Conservation (phyloP, 2,329 filamentous ascomycete species). For the Cordyceps cicadae region DNA sequence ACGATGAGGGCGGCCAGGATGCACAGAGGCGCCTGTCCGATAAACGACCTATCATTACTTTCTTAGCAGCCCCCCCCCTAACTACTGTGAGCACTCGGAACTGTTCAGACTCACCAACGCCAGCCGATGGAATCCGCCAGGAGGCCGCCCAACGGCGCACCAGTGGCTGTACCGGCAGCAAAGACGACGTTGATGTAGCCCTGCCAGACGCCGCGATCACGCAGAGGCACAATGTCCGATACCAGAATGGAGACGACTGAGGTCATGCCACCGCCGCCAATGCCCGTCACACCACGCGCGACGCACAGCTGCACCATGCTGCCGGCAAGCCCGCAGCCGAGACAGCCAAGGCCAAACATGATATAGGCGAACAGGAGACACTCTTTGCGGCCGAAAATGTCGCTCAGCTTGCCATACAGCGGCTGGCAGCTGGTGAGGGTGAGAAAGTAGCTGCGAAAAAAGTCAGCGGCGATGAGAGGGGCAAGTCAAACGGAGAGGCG, state of each 20-base stretch:
- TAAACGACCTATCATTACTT: conserved; percentile 49
- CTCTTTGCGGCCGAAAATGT: conserved; percentile 62
- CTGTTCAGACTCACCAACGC: conserved; percentile 50
- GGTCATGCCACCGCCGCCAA: conserved; percentile 66
- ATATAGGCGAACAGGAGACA: conserved; percentile 56
- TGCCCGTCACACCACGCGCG: conserved; percentile 43
- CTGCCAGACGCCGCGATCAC: conserved; percentile 66
- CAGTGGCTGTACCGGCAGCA: conserved; percentile 57
- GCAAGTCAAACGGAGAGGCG: neutral
- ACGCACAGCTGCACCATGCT: conserved; percentile 58
- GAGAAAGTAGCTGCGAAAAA: conserved; percentile 51
- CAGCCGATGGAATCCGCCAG: conserved; percentile 67
- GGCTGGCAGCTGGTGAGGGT: conserved; percentile 70
- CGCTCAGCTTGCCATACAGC: conserved; percentile 61
- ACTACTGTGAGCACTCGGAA: neutral
- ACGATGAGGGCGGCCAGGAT: conserved; percentile 57
- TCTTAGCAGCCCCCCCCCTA: neutral
- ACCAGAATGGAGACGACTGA: conserved; percentile 61
- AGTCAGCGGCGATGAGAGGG: neutral
- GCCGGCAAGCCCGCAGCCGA: conserved; percentile 54
- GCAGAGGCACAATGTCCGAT: conserved; percentile 57
- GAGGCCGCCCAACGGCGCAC: conserved; percentile 62
- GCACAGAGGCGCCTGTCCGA: conserved; percentile 62
- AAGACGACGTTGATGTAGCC: conserved; percentile 65
- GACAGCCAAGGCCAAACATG: conserved; percentile 57